Percentiles rank a stretch among this genome's conserved stretches.
These are phyloP conservation scores for Fusarium irregulare DNA, from an alignment of 2,329 filamentous ascomycete species.

Conservation along the genomic window DNA sequence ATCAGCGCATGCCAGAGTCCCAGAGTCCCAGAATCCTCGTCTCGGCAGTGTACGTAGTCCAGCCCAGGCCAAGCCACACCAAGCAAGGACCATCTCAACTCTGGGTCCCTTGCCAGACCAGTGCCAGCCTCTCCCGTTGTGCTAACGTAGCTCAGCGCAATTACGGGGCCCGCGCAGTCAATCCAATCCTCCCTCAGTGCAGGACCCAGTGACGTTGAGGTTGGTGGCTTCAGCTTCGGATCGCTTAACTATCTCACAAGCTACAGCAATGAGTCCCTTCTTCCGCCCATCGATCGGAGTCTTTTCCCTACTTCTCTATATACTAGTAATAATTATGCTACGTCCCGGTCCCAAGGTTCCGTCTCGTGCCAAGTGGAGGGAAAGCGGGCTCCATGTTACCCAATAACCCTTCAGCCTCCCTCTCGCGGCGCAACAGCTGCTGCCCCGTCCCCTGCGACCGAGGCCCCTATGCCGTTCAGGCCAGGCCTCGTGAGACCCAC, in stretches of 20 bases:
- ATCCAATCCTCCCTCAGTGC: slow-evolving; percentile 5
- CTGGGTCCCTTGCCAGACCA: background rate
- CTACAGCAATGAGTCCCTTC: background rate
- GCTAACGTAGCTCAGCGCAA: slow-evolving; percentile 5
- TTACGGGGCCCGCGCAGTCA: background rate
- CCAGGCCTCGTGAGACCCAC: slow-evolving; percentile 27
- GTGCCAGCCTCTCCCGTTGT: slow-evolving; percentile 33
- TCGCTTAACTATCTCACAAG: background rate
- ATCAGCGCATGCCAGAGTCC: slow-evolving; percentile 11
- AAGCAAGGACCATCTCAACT: slow-evolving; percentile 17
- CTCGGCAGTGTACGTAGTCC: slow-evolving; percentile 13
- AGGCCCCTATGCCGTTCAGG: slow-evolving; percentile 16
- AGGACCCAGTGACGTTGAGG: background rate
- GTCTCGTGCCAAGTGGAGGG: slow-evolving; percentile 12
- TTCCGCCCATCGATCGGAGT: slow-evolving; percentile 14
- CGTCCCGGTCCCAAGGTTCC: slow-evolving; percentile 31
- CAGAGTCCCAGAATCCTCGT: background rate
- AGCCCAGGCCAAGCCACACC: background rate
- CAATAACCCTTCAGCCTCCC: slow-evolving; percentile 14
- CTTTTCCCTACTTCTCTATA: background rate
- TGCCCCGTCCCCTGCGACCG: slow-evolving; percentile 32
- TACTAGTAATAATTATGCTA: background rate
- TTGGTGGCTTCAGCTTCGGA: background rate
- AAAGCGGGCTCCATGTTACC: slow-evolving; percentile 13
- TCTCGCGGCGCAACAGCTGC: slow-evolving; percentile 28